Evolutionary conservation across 352 stramenopile species (phyloP).

Genomic region (Globisporangium echinulatum): DNA sequence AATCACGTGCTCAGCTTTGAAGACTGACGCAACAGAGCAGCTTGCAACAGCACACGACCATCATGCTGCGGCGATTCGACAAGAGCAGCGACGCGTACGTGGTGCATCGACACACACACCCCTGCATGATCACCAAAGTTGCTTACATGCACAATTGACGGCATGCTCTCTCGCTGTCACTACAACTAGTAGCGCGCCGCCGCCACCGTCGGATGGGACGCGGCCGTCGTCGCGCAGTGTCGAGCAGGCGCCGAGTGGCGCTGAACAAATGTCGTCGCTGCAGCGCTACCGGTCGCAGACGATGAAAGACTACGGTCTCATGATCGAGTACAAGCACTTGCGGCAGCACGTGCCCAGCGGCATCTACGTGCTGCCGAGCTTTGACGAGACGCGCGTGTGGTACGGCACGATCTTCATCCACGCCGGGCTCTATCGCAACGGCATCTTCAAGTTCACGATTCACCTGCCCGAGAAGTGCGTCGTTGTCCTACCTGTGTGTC

Average conservation of each 20-base stretch:
- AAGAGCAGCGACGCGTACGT: conserved; percentile 44
- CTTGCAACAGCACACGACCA: not conserved
- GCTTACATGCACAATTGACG: too few species aligned
- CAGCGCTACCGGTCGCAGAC: conserved; percentile 82
- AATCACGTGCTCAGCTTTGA: not conserved
- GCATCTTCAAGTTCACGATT: conserved; percentile 97
- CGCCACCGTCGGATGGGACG: conserved; percentile 1
- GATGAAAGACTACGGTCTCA: conserved; percentile 94
- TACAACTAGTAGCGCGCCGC: not conserved
- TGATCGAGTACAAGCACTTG: conserved; percentile 97
- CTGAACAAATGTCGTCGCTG: conserved; percentile 70
- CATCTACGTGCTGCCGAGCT: conserved; percentile 94
- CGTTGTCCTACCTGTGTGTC: not conserved
- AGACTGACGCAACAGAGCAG: too few species aligned
- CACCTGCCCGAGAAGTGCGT: conserved; percentile 61
- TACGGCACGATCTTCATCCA: conserved; percentile 96
- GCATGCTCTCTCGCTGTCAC: too few species aligned
- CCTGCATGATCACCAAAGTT: too few species aligned
- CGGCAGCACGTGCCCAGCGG: conserved; percentile 91
- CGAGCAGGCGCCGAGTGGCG: conserved; percentile 14
- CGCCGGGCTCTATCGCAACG: conserved; percentile 92
- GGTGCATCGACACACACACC: not conserved
- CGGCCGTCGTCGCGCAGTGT: conserved; percentile 7
- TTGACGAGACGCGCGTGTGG: conserved; percentile 90
- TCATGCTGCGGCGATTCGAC: conserved; percentile 59